Conservation (phyloP, 805 yeast species). For the Lachancea sp. region DNA sequence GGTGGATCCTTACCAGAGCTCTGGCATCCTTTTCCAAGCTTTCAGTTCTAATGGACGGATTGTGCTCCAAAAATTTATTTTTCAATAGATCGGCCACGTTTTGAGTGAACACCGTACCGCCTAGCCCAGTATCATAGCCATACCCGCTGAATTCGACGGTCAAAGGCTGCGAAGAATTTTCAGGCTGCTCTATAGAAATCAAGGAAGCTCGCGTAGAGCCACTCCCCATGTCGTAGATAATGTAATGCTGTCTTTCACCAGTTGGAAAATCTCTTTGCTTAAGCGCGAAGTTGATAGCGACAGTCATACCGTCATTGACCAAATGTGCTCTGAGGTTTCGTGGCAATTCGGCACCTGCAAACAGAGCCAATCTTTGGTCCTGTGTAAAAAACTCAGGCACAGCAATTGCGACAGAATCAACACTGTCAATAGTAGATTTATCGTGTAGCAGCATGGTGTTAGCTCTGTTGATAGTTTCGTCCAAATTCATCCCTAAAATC, state of each 20-base stretch:
- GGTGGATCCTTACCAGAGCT: slow-evolving; percentile 61
- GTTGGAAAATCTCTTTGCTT: slow-evolving; percentile 22
- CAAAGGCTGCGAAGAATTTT: slow-evolving; percentile 37
- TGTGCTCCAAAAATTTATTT: slow-evolving; percentile 47
- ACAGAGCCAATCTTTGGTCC: slow-evolving; percentile 61
- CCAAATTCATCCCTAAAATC: slow-evolving; percentile 72
- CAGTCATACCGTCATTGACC: slow-evolving; percentile 89
- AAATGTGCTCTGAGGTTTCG: slow-evolving; percentile 54
- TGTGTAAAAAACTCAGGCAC: slow-evolving; percentile 68
- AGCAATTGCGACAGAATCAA: slow-evolving; percentile 65
- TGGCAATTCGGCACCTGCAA: slow-evolving; percentile 67
- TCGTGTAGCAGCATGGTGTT: slow-evolving; percentile 46
- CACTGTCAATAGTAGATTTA: slow-evolving; percentile 40
- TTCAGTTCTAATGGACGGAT: slow-evolving; percentile 36
- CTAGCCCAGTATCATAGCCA: slow-evolving; percentile 59
- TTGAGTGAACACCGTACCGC: slow-evolving; percentile 71
- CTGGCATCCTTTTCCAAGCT: slow-evolving; percentile 45
- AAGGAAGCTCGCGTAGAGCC: slow-evolving; percentile 85
- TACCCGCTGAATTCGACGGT: slow-evolving; percentile 63
- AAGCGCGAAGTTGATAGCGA: slow-evolving; percentile 71
- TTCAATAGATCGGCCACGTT: slow-evolving; percentile 55
- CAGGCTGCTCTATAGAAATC: slow-evolving; percentile 48
- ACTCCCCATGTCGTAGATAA: slow-evolving; percentile 88
- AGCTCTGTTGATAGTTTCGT: slow-evolving; percentile 61
- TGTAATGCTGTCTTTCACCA: slow-evolving; percentile 45